Evolutionary conservation across 1,284 basidiomycete species (phyloP), one percentile per base, ranked within the genome.

Genomic region (Leccinum fuscescens): DNA sequence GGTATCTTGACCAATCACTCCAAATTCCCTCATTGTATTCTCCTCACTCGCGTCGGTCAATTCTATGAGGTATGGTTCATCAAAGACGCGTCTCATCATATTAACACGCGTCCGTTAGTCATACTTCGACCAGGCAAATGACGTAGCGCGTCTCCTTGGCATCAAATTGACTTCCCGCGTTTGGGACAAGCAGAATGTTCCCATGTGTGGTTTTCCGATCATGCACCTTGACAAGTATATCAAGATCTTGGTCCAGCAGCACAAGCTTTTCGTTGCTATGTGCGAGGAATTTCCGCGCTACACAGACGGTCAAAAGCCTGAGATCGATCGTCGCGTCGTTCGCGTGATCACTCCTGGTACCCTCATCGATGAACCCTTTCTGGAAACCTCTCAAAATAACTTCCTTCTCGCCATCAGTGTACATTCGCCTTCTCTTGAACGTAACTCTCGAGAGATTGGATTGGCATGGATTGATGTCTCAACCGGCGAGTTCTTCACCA

Each of bases 381-480:
- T 96, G 56, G 88, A 91, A 62, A 87, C 85, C 14, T 88, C 86
- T 65, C 90, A 93, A 73, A 94, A 94, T 71, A 94, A 96, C 67
- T 97, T 92, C 69, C 82, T 98, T 37, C 82, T 97, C 24, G 84
- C 94, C 7, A 78, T 96, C 49, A 77, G 79, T n/a, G 39, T 75
- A 4, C 61, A 64, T 11, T 37, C 57, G 14, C 33, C 31, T 31
- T n/a, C 59, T 60, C 35, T 53, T 39, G 48, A 58, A 62, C 58
- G 11, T 9, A 50, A 54, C 57, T 50, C 33, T 44, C 62, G 56
- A 42, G 59, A 69, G 6, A 42, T 65, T 31, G 91, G 90, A 3
- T 77, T 97, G 33, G 93, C 94, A 2, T 97, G 94, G 88, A 93
- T 93, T 29, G 96, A 98, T 71, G 85, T 96, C n/a, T 95, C 94